Evolutionary conservation across 495 filamentous ascomycete species (phyloP).

Genomic region (Lindgomyces ingoldianus): DNA sequence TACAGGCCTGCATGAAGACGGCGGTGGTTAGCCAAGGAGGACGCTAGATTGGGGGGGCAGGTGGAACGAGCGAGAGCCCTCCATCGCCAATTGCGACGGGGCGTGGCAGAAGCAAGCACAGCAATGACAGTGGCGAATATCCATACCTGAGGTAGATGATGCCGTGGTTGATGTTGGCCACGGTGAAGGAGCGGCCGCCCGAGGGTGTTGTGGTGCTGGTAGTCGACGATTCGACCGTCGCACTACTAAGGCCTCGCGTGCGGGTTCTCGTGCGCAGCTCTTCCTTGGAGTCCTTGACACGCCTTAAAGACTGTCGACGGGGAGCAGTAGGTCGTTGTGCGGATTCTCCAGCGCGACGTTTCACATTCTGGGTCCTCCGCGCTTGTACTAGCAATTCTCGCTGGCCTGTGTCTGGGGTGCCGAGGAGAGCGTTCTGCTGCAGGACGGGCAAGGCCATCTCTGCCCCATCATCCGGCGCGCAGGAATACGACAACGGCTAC

Average conservation of each 20-base stretch:
- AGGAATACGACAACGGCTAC: conserved; percentile 11
- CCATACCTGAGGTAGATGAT: conserved; percentile 90
- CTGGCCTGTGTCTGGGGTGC: conserved; percentile 17
- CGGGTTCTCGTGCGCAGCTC: conserved; percentile 35
- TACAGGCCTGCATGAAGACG: conserved; percentile 53
- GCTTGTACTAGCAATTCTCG: conserved; percentile 17
- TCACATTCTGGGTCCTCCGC: conserved; percentile 12
- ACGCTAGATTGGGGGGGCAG: too few species aligned
- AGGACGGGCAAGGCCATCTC: conserved; percentile 31
- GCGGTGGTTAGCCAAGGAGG: conserved; percentile 6
- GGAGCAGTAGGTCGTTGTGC: conserved; percentile 13
- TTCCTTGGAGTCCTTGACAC: conserved; percentile 39
- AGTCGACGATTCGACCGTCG: conserved; percentile 18
- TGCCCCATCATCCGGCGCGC: conserved; percentile 30
- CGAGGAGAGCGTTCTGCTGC: conserved; percentile 24
- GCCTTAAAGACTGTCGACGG: conserved; percentile 32
- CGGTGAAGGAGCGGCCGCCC: conserved; percentile 71
- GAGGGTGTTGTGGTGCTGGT: conserved; percentile 5
- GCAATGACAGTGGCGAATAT: background rate
- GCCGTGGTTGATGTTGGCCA: conserved; percentile 91
- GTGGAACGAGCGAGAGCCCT: background rate
- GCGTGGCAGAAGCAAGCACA: background rate
- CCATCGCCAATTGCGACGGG: background rate
- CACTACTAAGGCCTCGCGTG: conserved; percentile 25
- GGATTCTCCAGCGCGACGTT: conserved; percentile 22